Percentiles rank a stretch among this genome's conserved stretches.
Evolutionary conservation across 2,329 filamentous ascomycete genomes (phyloP).

Genomic region (Echinosphaeria canescens): DNA sequence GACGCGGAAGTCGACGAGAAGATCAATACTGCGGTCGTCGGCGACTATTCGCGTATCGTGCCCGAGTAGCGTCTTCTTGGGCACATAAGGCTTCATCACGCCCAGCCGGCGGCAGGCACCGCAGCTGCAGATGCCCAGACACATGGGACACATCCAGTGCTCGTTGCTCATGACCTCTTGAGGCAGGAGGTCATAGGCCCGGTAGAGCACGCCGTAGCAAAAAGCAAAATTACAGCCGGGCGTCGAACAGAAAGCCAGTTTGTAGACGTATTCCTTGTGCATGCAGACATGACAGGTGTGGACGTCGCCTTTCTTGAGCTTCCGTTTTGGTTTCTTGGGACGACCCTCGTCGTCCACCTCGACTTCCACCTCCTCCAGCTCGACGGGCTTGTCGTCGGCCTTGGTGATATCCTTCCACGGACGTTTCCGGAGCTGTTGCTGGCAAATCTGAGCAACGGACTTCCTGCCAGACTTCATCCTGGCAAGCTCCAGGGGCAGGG

Average conservation of each 20-base stretch:
- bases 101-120: conserved; percentile 46
- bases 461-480: conserved; percentile 47
- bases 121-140: conserved; percentile 71
- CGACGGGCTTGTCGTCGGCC: conserved; percentile 21
- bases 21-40: conserved; percentile 78
- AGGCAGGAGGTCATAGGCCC: conserved; percentile 81
- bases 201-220: conserved; percentile 83
- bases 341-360: conserved; percentile 43
- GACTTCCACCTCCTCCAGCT: conserved; percentile 23
- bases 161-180: conserved; percentile 60
- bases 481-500: conserved; percentile 49
- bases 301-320: conserved; percentile 29
- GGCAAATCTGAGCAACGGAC: conserved; percentile 79
- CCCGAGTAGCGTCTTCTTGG: conserved; percentile 70
- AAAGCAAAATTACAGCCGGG: conserved; percentile 52
- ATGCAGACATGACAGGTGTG: conserved; percentile 65
- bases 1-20: conserved; percentile 71
- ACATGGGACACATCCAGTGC: conserved; percentile 79
- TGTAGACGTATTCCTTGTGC: conserved; percentile 63
- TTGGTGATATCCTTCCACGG: conserved; percentile 71
- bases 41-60: conserved; percentile 83
- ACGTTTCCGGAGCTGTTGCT: conserved; percentile 60
- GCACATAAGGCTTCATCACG: conserved; percentile 66
- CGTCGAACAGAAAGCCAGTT: conserved; percentile 58
- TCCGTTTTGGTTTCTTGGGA: conserved; percentile 38